Percentiles rank a stretch among this genome's conserved stretches.
Conservation (phyloP, 306 rosid species). For the Cyamopsis tetragonoloba region DNA sequence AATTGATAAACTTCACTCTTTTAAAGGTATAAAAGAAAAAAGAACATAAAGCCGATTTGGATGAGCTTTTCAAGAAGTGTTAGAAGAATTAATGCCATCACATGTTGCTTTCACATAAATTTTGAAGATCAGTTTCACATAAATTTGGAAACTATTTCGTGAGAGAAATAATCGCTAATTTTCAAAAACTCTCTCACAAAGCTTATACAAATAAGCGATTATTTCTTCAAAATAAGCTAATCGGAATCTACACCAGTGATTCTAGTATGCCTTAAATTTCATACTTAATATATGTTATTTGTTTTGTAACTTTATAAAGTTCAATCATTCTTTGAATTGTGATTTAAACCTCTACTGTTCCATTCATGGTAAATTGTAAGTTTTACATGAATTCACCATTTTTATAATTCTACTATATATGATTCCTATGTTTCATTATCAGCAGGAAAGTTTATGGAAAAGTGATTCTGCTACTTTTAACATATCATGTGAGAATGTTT, state of each 20-base stretch:
- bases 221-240: no score
- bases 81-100: no score
- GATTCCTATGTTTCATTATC: not conserved
- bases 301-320: not conserved
- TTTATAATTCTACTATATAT: not conserved
- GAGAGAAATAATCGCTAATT: no score
- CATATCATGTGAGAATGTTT: conserved; percentile 41
- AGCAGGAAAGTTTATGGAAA: conserved; percentile 38
- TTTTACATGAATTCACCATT: not conserved
- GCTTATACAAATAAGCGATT: no score
- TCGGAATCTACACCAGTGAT: no score
- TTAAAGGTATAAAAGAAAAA: not conserved
- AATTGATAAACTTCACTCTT: not conserved
- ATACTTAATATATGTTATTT: not conserved
- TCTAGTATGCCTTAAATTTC: not conserved
- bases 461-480: conserved; percentile 31
- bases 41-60: no score
- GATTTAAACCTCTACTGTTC: not conserved
- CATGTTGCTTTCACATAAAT: no score
- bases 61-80: no score
- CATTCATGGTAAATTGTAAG: not conserved
- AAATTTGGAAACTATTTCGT: no score
- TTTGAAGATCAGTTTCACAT: no score
- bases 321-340: not conserved
- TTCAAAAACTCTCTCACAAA: no score